phyloP scores from a whole-genome alignment of 2,329 filamentous ascomycete species.

The Microsporum audouinii region DNA sequence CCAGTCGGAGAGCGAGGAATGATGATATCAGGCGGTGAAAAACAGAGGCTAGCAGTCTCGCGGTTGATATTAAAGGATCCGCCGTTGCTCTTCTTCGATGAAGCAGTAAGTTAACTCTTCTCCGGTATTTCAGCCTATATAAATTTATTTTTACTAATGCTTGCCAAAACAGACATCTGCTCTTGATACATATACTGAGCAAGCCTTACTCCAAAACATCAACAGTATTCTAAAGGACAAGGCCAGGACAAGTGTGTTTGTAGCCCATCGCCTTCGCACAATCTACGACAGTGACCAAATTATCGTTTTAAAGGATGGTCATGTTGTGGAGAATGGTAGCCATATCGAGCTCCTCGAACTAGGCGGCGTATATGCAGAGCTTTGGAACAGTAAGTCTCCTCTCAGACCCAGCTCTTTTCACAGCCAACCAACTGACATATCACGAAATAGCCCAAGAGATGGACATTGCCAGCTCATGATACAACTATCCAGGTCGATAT shows the following conservation, averaged over 20 bases:
- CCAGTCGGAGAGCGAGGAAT: constrained; percentile 87
- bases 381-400: constrained; percentile 68
- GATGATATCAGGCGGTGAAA: constrained; percentile 95
- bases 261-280: constrained; percentile 82
- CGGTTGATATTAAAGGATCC: constrained; percentile 79
- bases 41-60: constrained; percentile 78
- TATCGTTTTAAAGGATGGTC: constrained; percentile 74
- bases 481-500: neutral
- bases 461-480: neutral
- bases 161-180: constrained; percentile 54
- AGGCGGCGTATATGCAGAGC: constrained; percentile 70
- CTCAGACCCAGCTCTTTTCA: neutral
- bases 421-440: neutral
- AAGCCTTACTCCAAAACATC: constrained; percentile 80
- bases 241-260: constrained; percentile 79
- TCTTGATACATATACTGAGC: constrained; percentile 85
- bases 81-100: constrained; percentile 84
- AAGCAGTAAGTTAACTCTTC: constrained; percentile 49
- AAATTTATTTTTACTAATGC: neutral
- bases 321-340: constrained; percentile 78
- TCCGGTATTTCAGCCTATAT: neutral
- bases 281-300: constrained; percentile 92
- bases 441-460: neutral
- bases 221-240: constrained; percentile 87
- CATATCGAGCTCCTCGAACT: constrained; percentile 72